Base-by-base conservation (phyloP, 1,139 yeast species). In the Candida mesenterica region DNA sequence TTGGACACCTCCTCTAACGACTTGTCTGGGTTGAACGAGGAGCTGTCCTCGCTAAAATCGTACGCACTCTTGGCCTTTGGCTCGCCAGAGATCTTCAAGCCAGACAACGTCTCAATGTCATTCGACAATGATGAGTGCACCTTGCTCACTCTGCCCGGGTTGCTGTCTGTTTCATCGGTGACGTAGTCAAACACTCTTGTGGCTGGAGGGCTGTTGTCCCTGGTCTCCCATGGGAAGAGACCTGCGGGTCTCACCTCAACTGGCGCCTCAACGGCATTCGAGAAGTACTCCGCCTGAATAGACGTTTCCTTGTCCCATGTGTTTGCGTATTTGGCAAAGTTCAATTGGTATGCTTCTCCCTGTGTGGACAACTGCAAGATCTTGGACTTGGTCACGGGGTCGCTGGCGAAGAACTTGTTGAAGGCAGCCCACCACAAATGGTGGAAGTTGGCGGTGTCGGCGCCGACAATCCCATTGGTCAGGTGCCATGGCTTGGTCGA, bases 191-290 rank as follows among this genome's bases (percentile, higher is more conserved):
- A 51, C 23, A 46, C 46, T 20, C 55, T 33, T 5, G 52, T 40
- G 12, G 55, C 26, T 6, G 26, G 44, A 1, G 42, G 43, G 2
- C 27, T 41, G 10, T 47, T 52, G 15, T 40, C 41, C 23, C 61
- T 46, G n/a, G 49, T 43, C 43, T 68, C 75, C 75, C 75, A 70
- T 2, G 76, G 76, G 57, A 69, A 69, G n/a, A 69, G 51, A 2
- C 22, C 18, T 3, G 17, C 15, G 17, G 41, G 29, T 4, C 32
- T 30, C 22, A 28, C 32, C 3, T 19, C 36, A 6, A 41, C 32
- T 2, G 38, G 24, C 17, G 30, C 30, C 3, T 15, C 31, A 4
- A 33, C 24, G 13, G 30, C 32, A n/a, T 34, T 28, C 8, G 28
- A 14, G 15, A 7, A 10, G 7, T 29, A 20, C 25, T 17, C 30